Conservation (phyloP, 1,284 basidiomycete genomes). For the Cronartium ribicola region DNA sequence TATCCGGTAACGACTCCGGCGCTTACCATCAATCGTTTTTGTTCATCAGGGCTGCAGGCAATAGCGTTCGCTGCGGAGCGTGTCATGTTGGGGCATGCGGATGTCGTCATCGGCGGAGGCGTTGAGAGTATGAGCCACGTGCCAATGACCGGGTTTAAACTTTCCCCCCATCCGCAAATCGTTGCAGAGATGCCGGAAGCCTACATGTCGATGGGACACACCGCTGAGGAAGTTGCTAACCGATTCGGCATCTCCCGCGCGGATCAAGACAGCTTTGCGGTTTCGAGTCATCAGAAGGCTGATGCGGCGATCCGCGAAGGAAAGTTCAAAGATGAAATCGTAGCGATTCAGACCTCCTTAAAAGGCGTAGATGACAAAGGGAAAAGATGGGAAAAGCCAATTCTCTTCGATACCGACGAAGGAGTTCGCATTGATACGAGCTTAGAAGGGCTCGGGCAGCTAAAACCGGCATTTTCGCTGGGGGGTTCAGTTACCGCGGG, state of each 20-base stretch:
- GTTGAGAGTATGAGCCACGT: conserved; percentile 93
- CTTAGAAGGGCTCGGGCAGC: conserved; percentile 73
- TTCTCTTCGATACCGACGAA: no score
- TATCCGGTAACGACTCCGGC: conserved; percentile 60
- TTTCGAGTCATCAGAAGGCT: conserved; percentile 76
- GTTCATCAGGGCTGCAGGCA: conserved; percentile 84
- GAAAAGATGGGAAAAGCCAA: conserved; percentile 57
- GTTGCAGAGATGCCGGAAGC: conserved; percentile 68
- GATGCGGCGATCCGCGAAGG: conserved; percentile 78
- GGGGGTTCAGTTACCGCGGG: conserved; percentile 86
- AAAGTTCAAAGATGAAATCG: conserved; percentile 86
- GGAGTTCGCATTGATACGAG: conserved; percentile 79
- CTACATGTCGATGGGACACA: conserved; percentile 86
- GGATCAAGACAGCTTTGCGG: conserved; percentile 78
- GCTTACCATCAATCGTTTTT: conserved; percentile 82
- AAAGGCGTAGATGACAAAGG: conserved; percentile 78
- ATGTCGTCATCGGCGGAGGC: conserved; percentile 64
- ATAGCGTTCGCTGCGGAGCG: conserved; percentile 86
- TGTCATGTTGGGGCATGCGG: conserved; percentile 58
- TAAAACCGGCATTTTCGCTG: conserved; percentile 88
- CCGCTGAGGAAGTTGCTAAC: conserved; percentile 88
- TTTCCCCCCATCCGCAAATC: conserved; percentile 78
- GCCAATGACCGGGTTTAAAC: conserved; percentile 71
- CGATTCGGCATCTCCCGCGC: conserved; percentile 70
- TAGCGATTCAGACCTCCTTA: conserved; percentile 71